Base-by-base conservation (phyloP, 2,329 filamentous ascomycete species). In the Aspergillus clavatus region DNA sequence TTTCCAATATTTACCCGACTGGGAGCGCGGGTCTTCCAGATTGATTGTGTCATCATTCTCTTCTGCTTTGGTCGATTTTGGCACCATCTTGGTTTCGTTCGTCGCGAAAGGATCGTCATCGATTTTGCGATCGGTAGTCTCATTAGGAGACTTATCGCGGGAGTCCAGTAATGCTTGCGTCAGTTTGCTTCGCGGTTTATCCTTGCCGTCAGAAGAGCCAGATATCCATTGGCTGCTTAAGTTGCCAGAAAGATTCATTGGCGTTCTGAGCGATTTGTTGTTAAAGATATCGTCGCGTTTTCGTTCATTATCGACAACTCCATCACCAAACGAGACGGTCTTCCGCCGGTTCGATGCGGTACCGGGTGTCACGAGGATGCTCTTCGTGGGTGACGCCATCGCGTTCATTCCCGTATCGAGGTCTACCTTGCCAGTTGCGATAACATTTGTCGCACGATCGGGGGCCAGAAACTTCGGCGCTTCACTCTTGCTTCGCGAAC, bases 311-410 rank as follows among this genome's bases (percentile, higher is more conserved):
- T 81, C 76, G 22, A 77, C 65, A 2, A 81, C 76, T 14, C 77
- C 70, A 14, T 76, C 73, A 5, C 77, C 77, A 56, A 82, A 83
- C 0, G 79, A 79, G 6, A 84, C 79, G 0, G 78, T 80, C 58
- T 83, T 83, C 40, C 78, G 72, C 42, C 77, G 71, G 46, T 74
- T 76, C 23, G 71, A 72, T 7, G 70, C 73, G 2, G 79, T 81
- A 3, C 81, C 79, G 5, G 81, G 81, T 0, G 81, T 84, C 58
- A 81, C 71, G n/a, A 84, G 72, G 41, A 84, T 83, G 50, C 80
- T 80, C 56, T 82, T 82, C 1, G 78, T 76, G 1, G 78, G 78
- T 19, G 78, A 80, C 14, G 65, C 57, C 46, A 66, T 57, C 21
- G 62, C 52, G 39, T 65, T 66, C 38, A 54, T 47, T 33, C 57